Evolutionary conservation across 2,329 filamentous ascomycete genomes (phyloP).

Genomic region (Talaromyces sp.): DNA sequence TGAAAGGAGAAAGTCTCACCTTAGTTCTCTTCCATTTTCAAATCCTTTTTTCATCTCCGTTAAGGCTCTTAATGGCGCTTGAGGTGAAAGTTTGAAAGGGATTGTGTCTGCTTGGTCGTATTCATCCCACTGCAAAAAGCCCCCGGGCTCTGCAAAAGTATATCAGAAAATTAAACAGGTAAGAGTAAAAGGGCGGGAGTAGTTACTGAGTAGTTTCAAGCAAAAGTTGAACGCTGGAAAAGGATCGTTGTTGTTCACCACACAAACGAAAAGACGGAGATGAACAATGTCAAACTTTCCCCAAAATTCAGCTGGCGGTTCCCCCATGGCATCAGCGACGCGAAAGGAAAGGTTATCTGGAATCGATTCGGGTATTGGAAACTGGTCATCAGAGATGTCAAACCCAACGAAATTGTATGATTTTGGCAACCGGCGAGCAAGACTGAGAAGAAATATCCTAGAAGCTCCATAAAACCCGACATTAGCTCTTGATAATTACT

Average conservation of each 20-base stretch:
- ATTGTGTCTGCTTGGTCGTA: conserved; percentile 3
- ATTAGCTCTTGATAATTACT: neutral
- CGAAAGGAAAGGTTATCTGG: conserved; percentile 1
- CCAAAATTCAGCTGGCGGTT: neutral
- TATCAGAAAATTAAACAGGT: neutral
- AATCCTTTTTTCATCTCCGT: neutral
- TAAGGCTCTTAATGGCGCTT: neutral
- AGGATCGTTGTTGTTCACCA: conserved; percentile 2
- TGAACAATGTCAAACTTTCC: conserved; percentile 3
- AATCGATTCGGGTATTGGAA: neutral
- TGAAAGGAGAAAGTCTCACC: neutral
- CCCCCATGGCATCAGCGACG: neutral
- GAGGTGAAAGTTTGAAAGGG: neutral
- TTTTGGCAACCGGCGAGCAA: neutral
- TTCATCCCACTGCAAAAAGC: conserved; percentile 5
- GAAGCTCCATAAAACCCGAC: neutral
- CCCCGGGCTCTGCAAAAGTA: neutral
- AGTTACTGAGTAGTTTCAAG: conserved; percentile 1
- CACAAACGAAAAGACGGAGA: conserved; percentile 1
- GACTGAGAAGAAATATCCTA: neutral
- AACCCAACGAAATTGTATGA: conserved; percentile 4
- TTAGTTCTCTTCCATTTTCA: neutral
- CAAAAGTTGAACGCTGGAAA: neutral
- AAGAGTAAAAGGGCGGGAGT: neutral
- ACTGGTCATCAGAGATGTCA: conserved; percentile 1